Conservation (phyloP, 352 stramenopile species). For the Globisporangium rhizosaccharum region DNA sequence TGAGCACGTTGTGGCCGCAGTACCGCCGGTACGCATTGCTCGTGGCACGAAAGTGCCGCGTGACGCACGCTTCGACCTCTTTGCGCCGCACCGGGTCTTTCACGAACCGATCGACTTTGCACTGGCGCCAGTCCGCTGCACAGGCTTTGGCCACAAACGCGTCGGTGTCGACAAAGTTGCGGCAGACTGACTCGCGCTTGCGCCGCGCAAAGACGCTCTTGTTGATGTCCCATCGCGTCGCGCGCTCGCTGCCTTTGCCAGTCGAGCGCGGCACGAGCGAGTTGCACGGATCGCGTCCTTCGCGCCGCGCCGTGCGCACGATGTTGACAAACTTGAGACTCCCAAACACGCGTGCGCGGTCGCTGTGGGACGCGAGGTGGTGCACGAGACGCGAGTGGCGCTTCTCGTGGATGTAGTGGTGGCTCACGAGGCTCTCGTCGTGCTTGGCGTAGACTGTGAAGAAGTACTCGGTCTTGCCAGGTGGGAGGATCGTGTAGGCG, state of each 20-base stretch:
- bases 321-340: constrained; percentile 45
- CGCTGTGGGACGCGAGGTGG: neutral
- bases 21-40: constrained; percentile 60
- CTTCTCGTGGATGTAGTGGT: constrained; percentile 47
- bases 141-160: constrained; percentile 59
- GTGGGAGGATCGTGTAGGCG: constrained; percentile 52
- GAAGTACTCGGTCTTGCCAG: constrained; percentile 74
- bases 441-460: constrained; percentile 40
- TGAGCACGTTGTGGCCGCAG: constrained; percentile 56
- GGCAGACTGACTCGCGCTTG: constrained; percentile 50
- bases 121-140: constrained; percentile 61
- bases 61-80: constrained; percentile 54
- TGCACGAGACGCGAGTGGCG: constrained; percentile 21
- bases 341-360: constrained; percentile 18
- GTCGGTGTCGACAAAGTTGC: constrained; percentile 65
- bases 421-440: constrained; percentile 20
- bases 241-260: constrained; percentile 30
- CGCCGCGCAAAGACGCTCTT: constrained; percentile 66
- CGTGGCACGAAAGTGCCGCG: constrained; percentile 47
- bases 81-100: constrained; percentile 49
- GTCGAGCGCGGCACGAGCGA: constrained; percentile 54
- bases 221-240: constrained; percentile 70
- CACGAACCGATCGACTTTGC: constrained; percentile 73
- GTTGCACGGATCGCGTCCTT: constrained; percentile 67
- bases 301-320: constrained; percentile 39